Base-by-base conservation (phyloP, 163 green algal species). In the Scenedesmus sp. region DNA sequence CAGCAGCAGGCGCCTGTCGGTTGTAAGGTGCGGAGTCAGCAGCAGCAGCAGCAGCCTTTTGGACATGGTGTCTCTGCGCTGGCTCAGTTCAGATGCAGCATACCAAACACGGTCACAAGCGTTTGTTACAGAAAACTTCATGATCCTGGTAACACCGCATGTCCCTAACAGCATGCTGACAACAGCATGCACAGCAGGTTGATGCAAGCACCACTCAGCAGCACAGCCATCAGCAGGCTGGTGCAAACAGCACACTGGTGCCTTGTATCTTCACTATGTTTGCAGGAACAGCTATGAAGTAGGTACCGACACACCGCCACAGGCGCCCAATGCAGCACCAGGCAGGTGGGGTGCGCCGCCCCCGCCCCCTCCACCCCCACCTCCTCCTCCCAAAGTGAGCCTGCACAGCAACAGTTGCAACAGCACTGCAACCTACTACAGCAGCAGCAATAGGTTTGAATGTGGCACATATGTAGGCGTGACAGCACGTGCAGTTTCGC, bases 271-370 rank as follows among this genome's bases (percentile, higher is more conserved):
- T 53, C 22, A 81, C 49, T 2, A 84, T 84, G 37, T 6, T 26
- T 78, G 59, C 85, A 90, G 85, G 72, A 37, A 51, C 16, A 73
- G 85, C 59, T 91, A 91, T 88, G 53, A 92, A 30, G 78, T 83
- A 26, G 88, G 89, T 22, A 73, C 61, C 33, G 88, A 92, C 33
- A 51, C 61, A 35, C 33, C 68, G 81, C 88, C 61, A n/a, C 86
- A 59, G 35, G 81, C 80, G 7, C 88, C 88, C 20, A 53, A 92
- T 42, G 68, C 88, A 46, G 80, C 12, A 6, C 81, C 88, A 24
- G 88, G 88, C 30, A 46, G 88, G 24, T 92, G 88, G 88, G 88
- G 88, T 22, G 88, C 81, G 20, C 61, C 88, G 18, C 88, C 88
- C 0, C 88, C 88, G n/a, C 88, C 88, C 12, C 88, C 88, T 2